Base-by-base conservation (phyloP, 2,329 filamentous ascomycete genomes). In the Domatiomyces catenatus region DNA sequence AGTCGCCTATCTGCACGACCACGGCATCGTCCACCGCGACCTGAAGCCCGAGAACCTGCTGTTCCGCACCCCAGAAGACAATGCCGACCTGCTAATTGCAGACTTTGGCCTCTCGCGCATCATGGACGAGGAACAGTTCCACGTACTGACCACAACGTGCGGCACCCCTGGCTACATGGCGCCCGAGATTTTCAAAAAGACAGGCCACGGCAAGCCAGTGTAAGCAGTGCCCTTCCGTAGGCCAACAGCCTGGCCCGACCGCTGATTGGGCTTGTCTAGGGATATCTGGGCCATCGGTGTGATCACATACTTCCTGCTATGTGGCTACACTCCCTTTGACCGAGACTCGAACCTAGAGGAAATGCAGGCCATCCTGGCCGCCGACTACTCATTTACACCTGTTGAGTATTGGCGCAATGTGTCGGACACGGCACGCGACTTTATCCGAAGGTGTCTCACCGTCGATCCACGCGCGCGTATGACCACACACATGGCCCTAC, bases 91-190 rank as follows among this genome's bases (percentile, higher is more conserved):
- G 26, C 73, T 98, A 52, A 98, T 98, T 65, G 92, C 92, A 55
- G 92, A 98, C 66, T 98, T 98, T 67, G 92, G 92, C 8, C 74
- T 98, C 47, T 92, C 84, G 22, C 80, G 92, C 52, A 95, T 98
- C 69, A 96, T 98, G 90, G 92, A 98, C 64, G 92, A 96, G 69
- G 88, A 95, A 68, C 86, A 94, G 65, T 96, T 96, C 68, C 92
- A 96, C 65, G 90, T 96, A 26, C 72, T 98, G 55, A 98, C 92
- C 8, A 98, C 92, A 0, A 98, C 92, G 1, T 98, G 92, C 66
- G 92, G 92, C 53, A 98, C 92, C 1, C 92, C 92, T 2, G 92
- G 92, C 47, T 98, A 98, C 69, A 98, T 98, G 92, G 92, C 92
- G 1, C 92, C 92, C 19, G 92, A 98, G 67, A 98, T 98, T 62